These are phyloP conservation scores for Protomyces pachydermus DNA, from an alignment of 1,139 yeast genomes.

Conservation along the genomic window DNA sequence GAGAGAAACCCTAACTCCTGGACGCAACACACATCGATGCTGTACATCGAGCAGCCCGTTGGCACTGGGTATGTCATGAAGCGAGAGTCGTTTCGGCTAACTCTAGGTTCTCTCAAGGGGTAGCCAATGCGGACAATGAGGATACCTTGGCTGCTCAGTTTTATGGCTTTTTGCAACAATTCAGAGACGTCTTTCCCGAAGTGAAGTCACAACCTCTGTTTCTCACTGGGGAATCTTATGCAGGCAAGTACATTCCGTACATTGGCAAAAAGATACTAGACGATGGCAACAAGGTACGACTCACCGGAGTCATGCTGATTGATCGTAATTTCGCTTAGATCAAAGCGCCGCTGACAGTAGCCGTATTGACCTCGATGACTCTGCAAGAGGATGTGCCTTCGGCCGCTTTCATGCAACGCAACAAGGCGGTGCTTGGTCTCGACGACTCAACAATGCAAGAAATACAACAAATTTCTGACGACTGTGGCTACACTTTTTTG, in stretches of 20 bases:
- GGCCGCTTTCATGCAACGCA: not conserved
- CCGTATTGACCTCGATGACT: constrained; percentile 1
- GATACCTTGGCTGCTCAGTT: not conserved
- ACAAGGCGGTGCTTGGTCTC: not conserved
- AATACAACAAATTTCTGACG: not conserved
- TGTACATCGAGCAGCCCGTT: constrained; percentile 78
- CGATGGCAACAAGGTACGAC: not conserved
- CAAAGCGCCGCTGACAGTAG: not conserved
- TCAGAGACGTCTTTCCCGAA: constrained; percentile 67
- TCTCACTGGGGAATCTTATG: constrained; percentile 91
- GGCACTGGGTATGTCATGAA: constrained; percentile 82
- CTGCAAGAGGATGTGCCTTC: constrained; percentile 1
- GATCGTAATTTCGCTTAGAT: not conserved
- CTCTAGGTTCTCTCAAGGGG: constrained; percentile 36
- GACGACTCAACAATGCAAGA: not conserved
- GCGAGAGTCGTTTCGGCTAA: constrained; percentile 37
- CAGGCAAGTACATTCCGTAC: constrained; percentile 93
- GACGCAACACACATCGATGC: constrained; percentile 11
- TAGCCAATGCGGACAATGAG: constrained; percentile 7
- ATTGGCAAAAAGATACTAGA: constrained; percentile 56
- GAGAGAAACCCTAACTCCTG: constrained; percentile 48
- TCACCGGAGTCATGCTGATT: constrained; percentile 12
- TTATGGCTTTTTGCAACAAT: constrained; percentile 58
- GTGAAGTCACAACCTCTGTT: constrained; percentile 41
- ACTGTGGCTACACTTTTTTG: constrained; percentile 8